Evolutionary conservation across 495 filamentous ascomycete genomes (phyloP).

Genomic region (Amorphotheca resinae): DNA sequence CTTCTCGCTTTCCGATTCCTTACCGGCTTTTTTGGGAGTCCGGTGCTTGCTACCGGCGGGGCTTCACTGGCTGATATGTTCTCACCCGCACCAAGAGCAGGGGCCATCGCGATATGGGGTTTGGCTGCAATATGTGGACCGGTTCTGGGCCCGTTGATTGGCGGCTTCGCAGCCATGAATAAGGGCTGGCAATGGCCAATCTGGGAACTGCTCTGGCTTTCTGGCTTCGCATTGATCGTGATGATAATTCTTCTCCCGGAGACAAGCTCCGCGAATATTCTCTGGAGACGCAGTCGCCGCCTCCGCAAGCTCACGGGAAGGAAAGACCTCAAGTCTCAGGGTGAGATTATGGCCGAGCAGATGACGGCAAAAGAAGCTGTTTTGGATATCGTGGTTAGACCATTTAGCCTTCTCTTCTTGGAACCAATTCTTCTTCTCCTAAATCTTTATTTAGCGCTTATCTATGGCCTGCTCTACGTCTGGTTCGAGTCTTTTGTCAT

Average conservation of each 20-base stretch:
- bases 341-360: constrained; percentile 23
- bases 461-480: constrained; percentile 48
- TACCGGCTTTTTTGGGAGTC: constrained; percentile 50
- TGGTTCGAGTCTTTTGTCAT: constrained; percentile 41
- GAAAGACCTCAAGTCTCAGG: constrained; percentile 6
- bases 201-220: constrained; percentile 39
- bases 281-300: constrained; percentile 40
- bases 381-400: constrained; percentile 5
- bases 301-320: constrained; percentile 28
- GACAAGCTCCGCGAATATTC: constrained; percentile 44
- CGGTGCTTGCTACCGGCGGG: constrained; percentile 49
- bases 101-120: constrained; percentile 47
- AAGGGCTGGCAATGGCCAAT: constrained; percentile 51
- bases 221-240: constrained; percentile 17
- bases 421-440: constrained; percentile 35
- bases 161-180: constrained; percentile 40
- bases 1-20: constrained; percentile 52
- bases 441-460: constrained; percentile 38
- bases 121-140: constrained; percentile 44
- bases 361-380: constrained; percentile 8
- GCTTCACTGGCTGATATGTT: constrained; percentile 52
- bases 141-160: constrained; percentile 45
- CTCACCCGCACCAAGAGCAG: constrained; percentile 43
- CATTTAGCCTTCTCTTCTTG: constrained; percentile 43
- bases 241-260: constrained; percentile 39